Evolutionary conservation across 495 filamentous ascomycete genomes (phyloP).

Genomic region (Penicillium canariense): DNA sequence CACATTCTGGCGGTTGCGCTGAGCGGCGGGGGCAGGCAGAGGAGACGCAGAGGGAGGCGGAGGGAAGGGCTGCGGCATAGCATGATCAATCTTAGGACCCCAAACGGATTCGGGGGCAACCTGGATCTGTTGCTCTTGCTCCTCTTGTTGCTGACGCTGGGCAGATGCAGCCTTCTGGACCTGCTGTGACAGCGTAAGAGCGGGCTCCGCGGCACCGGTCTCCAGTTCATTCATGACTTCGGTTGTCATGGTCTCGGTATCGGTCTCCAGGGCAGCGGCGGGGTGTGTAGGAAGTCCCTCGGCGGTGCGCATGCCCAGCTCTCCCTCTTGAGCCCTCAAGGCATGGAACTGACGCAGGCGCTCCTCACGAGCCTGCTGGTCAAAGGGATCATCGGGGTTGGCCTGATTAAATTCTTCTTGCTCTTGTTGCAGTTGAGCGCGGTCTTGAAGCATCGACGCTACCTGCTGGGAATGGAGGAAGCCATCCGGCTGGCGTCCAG

Average conservation of each 20-base stretch:
- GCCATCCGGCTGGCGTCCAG: slow-evolving; percentile 54
- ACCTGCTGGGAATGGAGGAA: slow-evolving; percentile 58
- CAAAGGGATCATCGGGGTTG: slow-evolving; percentile 45
- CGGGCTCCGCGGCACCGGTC: slow-evolving; percentile 25
- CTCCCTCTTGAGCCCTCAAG: slow-evolving; percentile 52
- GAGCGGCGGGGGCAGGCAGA: slow-evolving; percentile 81
- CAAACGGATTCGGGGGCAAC: slow-evolving; percentile 56
- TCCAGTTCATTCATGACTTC: slow-evolving; percentile 27
- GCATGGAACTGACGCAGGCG: slow-evolving; percentile 65
- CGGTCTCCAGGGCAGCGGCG: slow-evolving; percentile 27
- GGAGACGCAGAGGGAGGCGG: slow-evolving; percentile 71
- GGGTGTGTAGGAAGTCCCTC: slow-evolving; percentile 46
- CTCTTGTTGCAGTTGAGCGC: slow-evolving; percentile 59
- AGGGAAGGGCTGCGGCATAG: slow-evolving; percentile 76
- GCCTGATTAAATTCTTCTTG: slow-evolving; percentile 59
- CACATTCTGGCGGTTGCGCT: slow-evolving; percentile 77
- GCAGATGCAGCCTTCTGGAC: slow-evolving; percentile 75
- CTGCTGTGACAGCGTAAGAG: slow-evolving; percentile 78
- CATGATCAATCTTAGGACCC: slow-evolving; percentile 54
- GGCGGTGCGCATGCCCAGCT: slow-evolving; percentile 40
- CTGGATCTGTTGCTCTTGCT: slow-evolving; percentile 31
- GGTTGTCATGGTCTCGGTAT: slow-evolving; percentile 21
- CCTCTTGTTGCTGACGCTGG: slow-evolving; percentile 58
- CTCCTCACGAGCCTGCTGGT: slow-evolving; percentile 54
- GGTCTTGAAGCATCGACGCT: slow-evolving; percentile 57